Percentiles rank a stretch among this genome's conserved stretches.
Evolutionary conservation across 371 early-diverging fungal species (phyloP).

Genomic region (Mortierella polycephala): DNA sequence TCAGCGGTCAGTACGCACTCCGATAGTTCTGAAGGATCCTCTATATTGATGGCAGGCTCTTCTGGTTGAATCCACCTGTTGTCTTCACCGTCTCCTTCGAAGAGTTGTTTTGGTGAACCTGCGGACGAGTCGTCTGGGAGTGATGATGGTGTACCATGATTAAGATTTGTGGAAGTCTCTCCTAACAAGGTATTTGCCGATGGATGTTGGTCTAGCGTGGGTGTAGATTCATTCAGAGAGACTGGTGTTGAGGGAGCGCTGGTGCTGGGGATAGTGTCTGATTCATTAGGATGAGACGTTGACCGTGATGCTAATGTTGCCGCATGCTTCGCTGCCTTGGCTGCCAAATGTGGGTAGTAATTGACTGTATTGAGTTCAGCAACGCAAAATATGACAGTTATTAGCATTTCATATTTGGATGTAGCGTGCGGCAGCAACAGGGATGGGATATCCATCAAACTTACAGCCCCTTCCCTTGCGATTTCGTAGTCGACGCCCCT

Average conservation of each 20-base stretch:
- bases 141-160: not conserved
- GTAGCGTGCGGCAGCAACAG: not conserved
- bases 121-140: not conserved
- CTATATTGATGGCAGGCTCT: too few species aligned
- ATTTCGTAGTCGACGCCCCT: constrained; percentile 8
- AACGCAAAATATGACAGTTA: not conserved
- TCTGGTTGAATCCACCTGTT: too few species aligned
- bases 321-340: constrained; percentile 14
- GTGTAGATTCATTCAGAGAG: constrained; percentile 13
- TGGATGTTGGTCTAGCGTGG: not conserved
- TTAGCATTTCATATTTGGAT: too few species aligned
- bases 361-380: constrained; percentile 13
- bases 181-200: too few species aligned
- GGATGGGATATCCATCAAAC: not conserved
- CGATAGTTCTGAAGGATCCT: too few species aligned
- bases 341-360: constrained; percentile 18
- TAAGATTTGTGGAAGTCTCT: too few species aligned
- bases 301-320: constrained; percentile 16
- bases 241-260: constrained; percentile 14
- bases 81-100: too few species aligned
- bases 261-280: constrained; percentile 30
- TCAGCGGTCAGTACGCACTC: too few species aligned
- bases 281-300: constrained; percentile 21
- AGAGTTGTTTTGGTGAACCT: too few species aligned
- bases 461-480: constrained; percentile 5